Evolutionary conservation across 1,284 basidiomycete species (phyloP).

Genomic region (Cutaneotrichosporon sp.): DNA sequence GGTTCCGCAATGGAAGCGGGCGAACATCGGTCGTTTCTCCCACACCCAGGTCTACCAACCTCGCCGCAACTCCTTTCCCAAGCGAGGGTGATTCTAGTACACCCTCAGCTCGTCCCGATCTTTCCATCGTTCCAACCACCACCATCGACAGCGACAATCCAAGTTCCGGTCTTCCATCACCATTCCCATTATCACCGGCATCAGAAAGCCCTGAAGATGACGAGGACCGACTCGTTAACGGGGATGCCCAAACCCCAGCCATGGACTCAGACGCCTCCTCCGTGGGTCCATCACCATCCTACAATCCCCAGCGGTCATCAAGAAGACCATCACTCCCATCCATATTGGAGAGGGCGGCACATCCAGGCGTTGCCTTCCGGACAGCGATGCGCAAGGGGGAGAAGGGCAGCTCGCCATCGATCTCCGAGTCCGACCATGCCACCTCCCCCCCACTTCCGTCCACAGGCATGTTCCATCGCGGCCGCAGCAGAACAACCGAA

Average conservation of each 20-base stretch:
- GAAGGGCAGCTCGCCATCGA: slow-evolving; percentile 16
- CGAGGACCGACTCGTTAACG: neutral
- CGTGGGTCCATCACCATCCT: neutral
- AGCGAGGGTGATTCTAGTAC: neutral
- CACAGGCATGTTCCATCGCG: slow-evolving; percentile 16
- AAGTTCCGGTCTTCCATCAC: slow-evolving; percentile 2
- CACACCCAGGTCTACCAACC: slow-evolving; percentile 1
- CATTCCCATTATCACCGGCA: slow-evolving; percentile 1
- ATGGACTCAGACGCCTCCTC: neutral
- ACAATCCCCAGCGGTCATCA: slow-evolving; percentile 18
- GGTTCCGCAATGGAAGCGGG: neutral
- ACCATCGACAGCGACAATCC: slow-evolving; percentile 2
- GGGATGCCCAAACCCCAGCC: neutral
- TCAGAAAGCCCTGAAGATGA: slow-evolving; percentile 1
- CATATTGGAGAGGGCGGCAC: slow-evolving; percentile 46
- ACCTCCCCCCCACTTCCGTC: neutral
- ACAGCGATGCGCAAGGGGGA: slow-evolving; percentile 24
- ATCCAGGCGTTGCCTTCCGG: slow-evolving; percentile 38
- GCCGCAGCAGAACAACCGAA: slow-evolving; percentile 3
- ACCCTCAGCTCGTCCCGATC: neutral
- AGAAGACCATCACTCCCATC: slow-evolving; percentile 47
- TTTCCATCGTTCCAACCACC: neutral
- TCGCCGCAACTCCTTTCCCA: neutral
- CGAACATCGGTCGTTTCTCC: too few species aligned
- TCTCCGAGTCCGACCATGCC: slow-evolving; percentile 5